A percentile compares a stretch with the other conserved stretches of the same genome.
Conservation (phyloP, 768 basidiomycete species). For the Podaxis sp. region DNA sequence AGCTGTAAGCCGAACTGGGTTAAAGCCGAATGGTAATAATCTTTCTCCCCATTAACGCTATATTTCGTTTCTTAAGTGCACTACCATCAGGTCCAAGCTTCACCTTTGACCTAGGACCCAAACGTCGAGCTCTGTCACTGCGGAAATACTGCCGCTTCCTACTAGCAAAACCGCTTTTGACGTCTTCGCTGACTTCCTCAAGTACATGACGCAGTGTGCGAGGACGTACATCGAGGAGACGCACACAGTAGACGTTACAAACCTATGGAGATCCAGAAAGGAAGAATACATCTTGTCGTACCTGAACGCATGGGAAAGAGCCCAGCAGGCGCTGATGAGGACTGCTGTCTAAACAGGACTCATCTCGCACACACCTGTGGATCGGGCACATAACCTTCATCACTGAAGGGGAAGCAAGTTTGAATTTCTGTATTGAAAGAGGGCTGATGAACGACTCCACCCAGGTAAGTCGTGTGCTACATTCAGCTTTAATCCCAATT, state of each 20-base stretch:
- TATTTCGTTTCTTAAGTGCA: too few species aligned
- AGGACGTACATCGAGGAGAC: slow-evolving; percentile 16
- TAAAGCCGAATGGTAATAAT: slow-evolving; percentile 46
- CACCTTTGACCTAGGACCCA: too few species aligned
- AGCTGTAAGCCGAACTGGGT: slow-evolving; percentile 32
- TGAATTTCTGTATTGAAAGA: slow-evolving; percentile 52
- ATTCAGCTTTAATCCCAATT: neutral
- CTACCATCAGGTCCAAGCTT: too few species aligned
- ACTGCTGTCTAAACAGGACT: slow-evolving; percentile 54
- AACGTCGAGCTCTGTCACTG: too few species aligned
- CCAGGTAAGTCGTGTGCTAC: slow-evolving; percentile 15
- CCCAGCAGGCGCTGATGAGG: slow-evolving; percentile 55
- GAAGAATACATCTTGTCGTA: slow-evolving; percentile 56
- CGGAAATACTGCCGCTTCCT: too few species aligned
- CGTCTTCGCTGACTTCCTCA: slow-evolving; percentile 46
- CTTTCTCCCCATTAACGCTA: too few species aligned
- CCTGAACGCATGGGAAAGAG: slow-evolving; percentile 65
- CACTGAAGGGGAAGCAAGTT: slow-evolving; percentile 62
- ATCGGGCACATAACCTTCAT: slow-evolving; percentile 49
- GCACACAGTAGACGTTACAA: slow-evolving; percentile 9
- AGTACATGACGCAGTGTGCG: slow-evolving; percentile 38
- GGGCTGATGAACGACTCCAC: slow-evolving; percentile 30
- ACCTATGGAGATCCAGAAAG: slow-evolving; percentile 22
- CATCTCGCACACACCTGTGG: slow-evolving; percentile 37
- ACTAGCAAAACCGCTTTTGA: neutral